Base-by-base conservation (phyloP, 2,329 filamentous ascomycete genomes). In the Fusarium decemcellulare region DNA sequence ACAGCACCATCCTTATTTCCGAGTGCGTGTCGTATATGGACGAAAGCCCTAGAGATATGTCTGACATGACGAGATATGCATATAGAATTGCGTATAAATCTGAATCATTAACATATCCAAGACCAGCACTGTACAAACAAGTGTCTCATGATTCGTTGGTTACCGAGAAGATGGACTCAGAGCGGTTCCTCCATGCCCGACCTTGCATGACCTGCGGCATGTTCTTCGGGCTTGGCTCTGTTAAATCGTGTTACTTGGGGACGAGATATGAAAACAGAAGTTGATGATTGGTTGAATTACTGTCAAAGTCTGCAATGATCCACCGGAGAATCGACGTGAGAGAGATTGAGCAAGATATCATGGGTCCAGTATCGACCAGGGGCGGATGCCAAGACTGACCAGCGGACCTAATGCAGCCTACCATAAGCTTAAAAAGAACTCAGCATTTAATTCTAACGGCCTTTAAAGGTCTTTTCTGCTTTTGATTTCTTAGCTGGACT, bases 1-100 rank as follows among this genome's bases (percentile, higher is more conserved):
- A 8, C 71, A 72, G 52, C 43, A 67, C 4, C 74, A 77, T 40
- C 54, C 68, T 0, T 77, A 73, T 52, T 76, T 75, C 63, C 59
- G 55, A 8, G 59, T 74, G 36, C 68, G 71, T 23, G 66, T 68
- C 9, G 73, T 77, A 2, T 76, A 59, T 12, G 61, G 47, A 14
- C 53, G 65, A 11, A 65, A 65, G 40, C 64, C 61, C 23, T 23
- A 23, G 23, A 23, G 18, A 23, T 23, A 23, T 23, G 18, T 23
- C 18, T 23, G 18, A 23, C 18, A 23, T 23, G 18, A 23, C 18
- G 18, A 23, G 18, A 23, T 23, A 23, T 23, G 18, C 18, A 23
- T 23, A 23, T 23, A 23, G 18, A 3, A 4, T 23, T 23, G 18
- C 23, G 23, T 5, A 23, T 23, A 5, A 23, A 23, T 23, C 4